Percentiles rank a stretch among this genome's conserved stretches.
phyloP scores from a whole-genome alignment of 371 early-diverging fungal genomes.

The Mortierella sp. region DNA sequence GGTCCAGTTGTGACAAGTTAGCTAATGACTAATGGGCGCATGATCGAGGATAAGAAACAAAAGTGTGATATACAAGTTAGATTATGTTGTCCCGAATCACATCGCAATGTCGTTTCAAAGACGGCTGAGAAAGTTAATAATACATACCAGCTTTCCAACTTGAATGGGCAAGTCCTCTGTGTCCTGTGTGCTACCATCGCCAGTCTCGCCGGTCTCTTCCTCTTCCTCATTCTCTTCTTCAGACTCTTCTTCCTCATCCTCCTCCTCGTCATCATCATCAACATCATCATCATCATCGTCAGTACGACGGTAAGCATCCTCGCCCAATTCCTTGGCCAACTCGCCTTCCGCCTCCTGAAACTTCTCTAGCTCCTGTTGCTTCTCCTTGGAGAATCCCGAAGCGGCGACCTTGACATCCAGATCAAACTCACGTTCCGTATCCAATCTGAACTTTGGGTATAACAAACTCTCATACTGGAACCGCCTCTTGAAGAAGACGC shows the following conservation, averaged over 20 bases:
- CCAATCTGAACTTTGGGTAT: conserved; percentile 90
- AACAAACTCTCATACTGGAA: conserved; percentile 91
- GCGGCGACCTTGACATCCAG: conserved; percentile 97
- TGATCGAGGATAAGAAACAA: not conserved
- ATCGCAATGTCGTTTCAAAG: not conserved
- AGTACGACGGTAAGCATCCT: conserved; percentile 48
- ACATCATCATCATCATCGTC: conserved; percentile 58
- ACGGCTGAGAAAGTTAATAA: not conserved
- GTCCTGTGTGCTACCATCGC: conserved; percentile 4
- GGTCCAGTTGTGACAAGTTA: conserved; percentile 56
- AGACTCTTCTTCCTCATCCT: conserved; percentile 51
- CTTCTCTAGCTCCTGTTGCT: conserved; percentile 89
- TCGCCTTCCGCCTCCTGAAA: conserved; percentile 60
- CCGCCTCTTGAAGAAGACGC: conserved; percentile 92
- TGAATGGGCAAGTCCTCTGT: conserved; percentile 32
- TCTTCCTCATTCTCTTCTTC: conserved; percentile 38
- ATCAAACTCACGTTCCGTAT: conserved; percentile 86
- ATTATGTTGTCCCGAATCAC: not conserved
- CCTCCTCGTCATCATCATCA: conserved; percentile 55
- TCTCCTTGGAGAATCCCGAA: conserved; percentile 93
- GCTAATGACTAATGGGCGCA: conserved; percentile 48
- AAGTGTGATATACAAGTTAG: not conserved
- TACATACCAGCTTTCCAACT: conserved; percentile 35
- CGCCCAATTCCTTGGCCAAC: conserved; percentile 63
- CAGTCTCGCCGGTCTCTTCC: conserved; percentile 41